phyloP scores from a whole-genome alignment of 352 stramenopile genomes.

The Phytophthora uliginosa region DNA sequence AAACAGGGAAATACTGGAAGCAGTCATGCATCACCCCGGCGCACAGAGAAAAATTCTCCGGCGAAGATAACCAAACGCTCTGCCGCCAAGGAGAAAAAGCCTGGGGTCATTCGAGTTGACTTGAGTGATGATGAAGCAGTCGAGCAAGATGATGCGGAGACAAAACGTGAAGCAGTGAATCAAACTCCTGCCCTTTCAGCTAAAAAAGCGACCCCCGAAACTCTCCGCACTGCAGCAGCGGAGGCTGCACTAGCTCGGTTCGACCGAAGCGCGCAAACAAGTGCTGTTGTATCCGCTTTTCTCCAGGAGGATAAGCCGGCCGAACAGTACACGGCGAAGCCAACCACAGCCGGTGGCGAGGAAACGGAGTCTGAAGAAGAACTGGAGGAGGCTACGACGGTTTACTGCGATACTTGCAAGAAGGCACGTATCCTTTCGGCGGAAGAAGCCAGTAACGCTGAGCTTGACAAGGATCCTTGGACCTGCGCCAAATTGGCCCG shows the following conservation, averaged over 20 bases:
- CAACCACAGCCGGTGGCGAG: slow-evolving; percentile 15
- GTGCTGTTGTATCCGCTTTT: slow-evolving; percentile 58
- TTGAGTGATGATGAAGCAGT: slow-evolving; percentile 25
- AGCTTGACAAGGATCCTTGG: slow-evolving; percentile 56
- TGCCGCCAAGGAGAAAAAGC: slow-evolving; percentile 26
- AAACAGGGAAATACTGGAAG: slow-evolving; percentile 43
- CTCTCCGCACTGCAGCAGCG: slow-evolving; percentile 58
- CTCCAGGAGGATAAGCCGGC: slow-evolving; percentile 7
- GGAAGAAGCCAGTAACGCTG: slow-evolving; percentile 44
- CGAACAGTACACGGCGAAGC: slow-evolving; percentile 1
- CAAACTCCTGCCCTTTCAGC: slow-evolving; percentile 42
- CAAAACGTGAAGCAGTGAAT: slow-evolving; percentile 23
- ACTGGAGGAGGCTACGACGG: slow-evolving; percentile 70
- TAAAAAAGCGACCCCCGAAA: slow-evolving; percentile 38
- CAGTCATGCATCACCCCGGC: slow-evolving; percentile 4
- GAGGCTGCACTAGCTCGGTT: slow-evolving; percentile 68
- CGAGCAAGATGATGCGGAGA: slow-evolving; percentile 14
- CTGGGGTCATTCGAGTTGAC: slow-evolving; percentile 27
- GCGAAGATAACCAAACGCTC: slow-evolving; percentile 3
- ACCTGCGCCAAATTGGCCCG: slow-evolving; percentile 69
- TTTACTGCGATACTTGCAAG: slow-evolving; percentile 85
- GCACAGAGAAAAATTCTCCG: slow-evolving; percentile 8
- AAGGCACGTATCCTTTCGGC: slow-evolving; percentile 81
- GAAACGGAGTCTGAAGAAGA: slow-evolving; percentile 59
- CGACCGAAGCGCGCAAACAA: slow-evolving; percentile 49